Conservation (phyloP, 257 asterid species). For the Nicotiana attenuata region DNA sequence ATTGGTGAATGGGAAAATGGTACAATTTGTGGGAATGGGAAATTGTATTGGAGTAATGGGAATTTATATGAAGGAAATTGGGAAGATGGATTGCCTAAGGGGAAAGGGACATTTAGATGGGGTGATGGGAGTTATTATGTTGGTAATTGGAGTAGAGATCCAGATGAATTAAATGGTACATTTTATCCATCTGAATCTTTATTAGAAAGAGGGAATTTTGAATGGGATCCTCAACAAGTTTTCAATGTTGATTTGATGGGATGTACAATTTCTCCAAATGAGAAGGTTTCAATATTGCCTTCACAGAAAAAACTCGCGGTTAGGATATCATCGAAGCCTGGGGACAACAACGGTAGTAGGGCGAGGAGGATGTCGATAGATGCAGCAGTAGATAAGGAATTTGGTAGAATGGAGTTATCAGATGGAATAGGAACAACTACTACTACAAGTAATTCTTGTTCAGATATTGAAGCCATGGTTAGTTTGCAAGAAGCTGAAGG, state of each 20-base stretch:
- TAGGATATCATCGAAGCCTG: constrained; percentile 42
- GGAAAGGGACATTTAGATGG: constrained; percentile 57
- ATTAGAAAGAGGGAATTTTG: constrained; percentile 40
- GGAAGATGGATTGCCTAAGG: constrained; percentile 80
- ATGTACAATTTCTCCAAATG: constrained; percentile 49
- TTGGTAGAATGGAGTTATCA: constrained; percentile 48
- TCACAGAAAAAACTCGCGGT: constrained; percentile 77
- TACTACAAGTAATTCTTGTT: constrained; percentile 17
- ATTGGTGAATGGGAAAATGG: constrained; percentile 81
- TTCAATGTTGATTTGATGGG: constrained; percentile 50
- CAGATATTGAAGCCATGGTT: constrained; percentile 15
- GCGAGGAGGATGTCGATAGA: constrained; percentile 74
- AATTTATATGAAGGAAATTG: constrained; percentile 65
- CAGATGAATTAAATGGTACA: constrained; percentile 61
- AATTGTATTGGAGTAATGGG: constrained; percentile 53
- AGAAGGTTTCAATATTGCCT: constrained; percentile 69
- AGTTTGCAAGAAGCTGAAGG: background rate
- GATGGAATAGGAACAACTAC: constrained; percentile 58
- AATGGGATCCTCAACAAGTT: constrained; percentile 80
- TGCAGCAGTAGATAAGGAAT: constrained; percentile 59
- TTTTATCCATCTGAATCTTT: constrained; percentile 62
- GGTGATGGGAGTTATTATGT: constrained; percentile 70
- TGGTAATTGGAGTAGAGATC: constrained; percentile 77
- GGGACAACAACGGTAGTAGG: constrained; percentile 25
- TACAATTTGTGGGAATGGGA: constrained; percentile 55